A percentile compares a stretch with the other conserved stretches of the same genome.
These are phyloP conservation scores for Spencermartinsiella ligniputridi DNA, from an alignment of 1,139 yeast species.

Conservation along the genomic window DNA sequence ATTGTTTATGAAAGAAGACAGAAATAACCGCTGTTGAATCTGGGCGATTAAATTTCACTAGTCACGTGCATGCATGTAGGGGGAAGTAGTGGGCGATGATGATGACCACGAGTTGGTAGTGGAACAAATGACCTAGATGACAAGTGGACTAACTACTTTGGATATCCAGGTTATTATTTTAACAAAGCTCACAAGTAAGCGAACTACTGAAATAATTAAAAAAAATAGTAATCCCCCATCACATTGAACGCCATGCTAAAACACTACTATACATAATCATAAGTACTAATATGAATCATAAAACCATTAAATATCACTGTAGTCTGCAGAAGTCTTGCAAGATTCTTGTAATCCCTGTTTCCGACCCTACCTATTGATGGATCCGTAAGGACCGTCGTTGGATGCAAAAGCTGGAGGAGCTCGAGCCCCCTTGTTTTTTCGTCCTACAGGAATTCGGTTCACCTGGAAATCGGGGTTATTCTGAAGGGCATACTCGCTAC, in stretches of 20 bases:
- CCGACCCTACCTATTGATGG: neutral
- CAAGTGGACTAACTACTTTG: too few relatives aligned
- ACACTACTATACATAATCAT: neutral
- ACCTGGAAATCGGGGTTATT: conserved; percentile 35
- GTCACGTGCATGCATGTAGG: neutral
- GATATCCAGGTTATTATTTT: too few relatives aligned
- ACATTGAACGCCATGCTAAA: too few relatives aligned
- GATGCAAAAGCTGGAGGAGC: conserved; percentile 4
- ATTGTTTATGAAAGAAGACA: neutral
- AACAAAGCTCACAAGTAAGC: too few relatives aligned
- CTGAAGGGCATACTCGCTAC: conserved; percentile 29
- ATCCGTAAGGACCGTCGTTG: conserved; percentile 4
- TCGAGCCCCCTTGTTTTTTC: neutral
- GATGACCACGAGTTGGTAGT: too few relatives aligned
- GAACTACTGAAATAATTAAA: too few relatives aligned
- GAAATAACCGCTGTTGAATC: conserved; percentile 1
- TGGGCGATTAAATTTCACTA: neutral
- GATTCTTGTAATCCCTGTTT: too few relatives aligned
- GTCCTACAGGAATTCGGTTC: conserved; percentile 13
- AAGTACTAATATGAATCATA: neutral
- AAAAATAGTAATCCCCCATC: too few relatives aligned
- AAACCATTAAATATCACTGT: neutral
- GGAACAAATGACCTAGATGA: too few relatives aligned
- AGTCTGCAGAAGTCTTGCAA: too few relatives aligned
- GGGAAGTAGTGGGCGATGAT: too few relatives aligned